A percentile compares a stretch with the other conserved stretches of the same genome.
Evolutionary conservation across 2,329 filamentous ascomycete species (phyloP).

Genomic region (Botrytis pseudocinerea): DNA sequence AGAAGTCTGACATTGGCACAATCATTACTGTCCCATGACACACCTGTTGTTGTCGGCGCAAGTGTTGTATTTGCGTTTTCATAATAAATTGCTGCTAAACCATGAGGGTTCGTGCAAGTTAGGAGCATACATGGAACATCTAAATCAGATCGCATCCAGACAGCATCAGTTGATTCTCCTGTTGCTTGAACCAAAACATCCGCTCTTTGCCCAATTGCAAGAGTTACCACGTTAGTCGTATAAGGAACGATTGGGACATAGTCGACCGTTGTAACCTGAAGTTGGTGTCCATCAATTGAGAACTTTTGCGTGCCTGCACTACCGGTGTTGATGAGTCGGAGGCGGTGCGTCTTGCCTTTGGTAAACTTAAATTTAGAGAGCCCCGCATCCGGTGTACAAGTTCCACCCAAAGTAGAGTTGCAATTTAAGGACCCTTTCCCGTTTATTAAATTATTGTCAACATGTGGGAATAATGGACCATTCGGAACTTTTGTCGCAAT

Average conservation of each 20-base stretch:
- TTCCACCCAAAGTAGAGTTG: background rate
- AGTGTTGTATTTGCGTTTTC: constrained; percentile 14
- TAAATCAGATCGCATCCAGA: constrained; percentile 61
- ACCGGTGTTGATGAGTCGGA: constrained; percentile 50
- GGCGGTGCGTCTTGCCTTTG: constrained; percentile 45
- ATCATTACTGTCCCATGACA: constrained; percentile 21
- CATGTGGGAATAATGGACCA: constrained; percentile 16
- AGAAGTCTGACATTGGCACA: constrained; percentile 19
- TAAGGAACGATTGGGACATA: constrained; percentile 59
- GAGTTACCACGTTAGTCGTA: constrained; percentile 47
- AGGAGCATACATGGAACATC: constrained; percentile 47
- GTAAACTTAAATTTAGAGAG: constrained; percentile 42
- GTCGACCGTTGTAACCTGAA: constrained; percentile 59
- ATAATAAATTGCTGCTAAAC: constrained; percentile 54
- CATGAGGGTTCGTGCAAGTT: constrained; percentile 48
- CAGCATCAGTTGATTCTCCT: constrained; percentile 48
- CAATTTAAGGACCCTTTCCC: constrained; percentile 30
- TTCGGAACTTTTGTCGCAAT: constrained; percentile 8
- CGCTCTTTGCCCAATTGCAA: constrained; percentile 52
- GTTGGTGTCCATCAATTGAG: constrained; percentile 54
- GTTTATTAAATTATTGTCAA: constrained; percentile 36
- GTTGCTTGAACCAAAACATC: constrained; percentile 51
- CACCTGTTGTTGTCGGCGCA: constrained; percentile 20
- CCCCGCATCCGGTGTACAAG: constrained; percentile 27
- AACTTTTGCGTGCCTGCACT: constrained; percentile 44